A percentile compares a stretch with the other conserved stretches of the same genome.
Conservation (phyloP, 495 filamentous ascomycete species). For the Penicillium flavigenum region DNA sequence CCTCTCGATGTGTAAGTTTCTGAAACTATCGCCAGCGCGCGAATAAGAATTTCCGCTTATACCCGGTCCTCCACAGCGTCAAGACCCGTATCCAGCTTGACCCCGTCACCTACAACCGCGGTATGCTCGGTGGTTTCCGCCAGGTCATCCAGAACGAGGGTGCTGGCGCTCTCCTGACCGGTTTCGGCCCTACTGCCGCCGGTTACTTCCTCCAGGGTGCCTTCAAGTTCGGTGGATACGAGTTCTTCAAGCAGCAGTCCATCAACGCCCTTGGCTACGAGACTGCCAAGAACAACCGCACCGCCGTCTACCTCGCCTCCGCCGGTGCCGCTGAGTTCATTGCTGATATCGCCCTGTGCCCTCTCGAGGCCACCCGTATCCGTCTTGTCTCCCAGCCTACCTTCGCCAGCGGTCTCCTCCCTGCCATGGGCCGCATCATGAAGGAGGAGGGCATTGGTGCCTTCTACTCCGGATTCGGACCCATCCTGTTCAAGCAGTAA, state of each 20-base stretch:
- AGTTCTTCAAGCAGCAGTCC: constrained; percentile 91
- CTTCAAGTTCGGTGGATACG: constrained; percentile 94
- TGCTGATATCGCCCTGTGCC: constrained; percentile 91
- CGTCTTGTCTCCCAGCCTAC: constrained; percentile 90
- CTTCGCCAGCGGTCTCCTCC: constrained; percentile 77
- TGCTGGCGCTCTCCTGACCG: constrained; percentile 84
- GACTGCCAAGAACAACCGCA: constrained; percentile 80
- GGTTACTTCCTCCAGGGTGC: constrained; percentile 95
- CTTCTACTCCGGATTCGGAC: constrained; percentile 94
- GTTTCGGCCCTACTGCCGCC: constrained; percentile 81
- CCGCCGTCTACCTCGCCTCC: constrained; percentile 84
- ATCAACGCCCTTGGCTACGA: constrained; percentile 82
- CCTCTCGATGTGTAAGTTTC: constrained; percentile 92
- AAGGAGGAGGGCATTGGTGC: constrained; percentile 80
- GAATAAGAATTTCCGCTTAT: background rate
- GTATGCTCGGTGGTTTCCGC: constrained; percentile 81
- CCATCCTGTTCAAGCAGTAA: constrained; percentile 95
- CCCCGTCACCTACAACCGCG: constrained; percentile 84
- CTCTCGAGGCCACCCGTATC: constrained; percentile 91
- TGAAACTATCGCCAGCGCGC: background rate
- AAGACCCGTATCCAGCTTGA: constrained; percentile 96
- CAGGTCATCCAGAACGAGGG: constrained; percentile 83
- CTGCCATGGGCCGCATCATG: constrained; percentile 82
- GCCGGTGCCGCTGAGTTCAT: constrained; percentile 87
- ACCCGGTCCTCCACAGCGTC: constrained; percentile 57